Evolutionary conservation across 2,329 filamentous ascomycete genomes (phyloP).

Genomic region (Pochonia chlamydosporia): DNA sequence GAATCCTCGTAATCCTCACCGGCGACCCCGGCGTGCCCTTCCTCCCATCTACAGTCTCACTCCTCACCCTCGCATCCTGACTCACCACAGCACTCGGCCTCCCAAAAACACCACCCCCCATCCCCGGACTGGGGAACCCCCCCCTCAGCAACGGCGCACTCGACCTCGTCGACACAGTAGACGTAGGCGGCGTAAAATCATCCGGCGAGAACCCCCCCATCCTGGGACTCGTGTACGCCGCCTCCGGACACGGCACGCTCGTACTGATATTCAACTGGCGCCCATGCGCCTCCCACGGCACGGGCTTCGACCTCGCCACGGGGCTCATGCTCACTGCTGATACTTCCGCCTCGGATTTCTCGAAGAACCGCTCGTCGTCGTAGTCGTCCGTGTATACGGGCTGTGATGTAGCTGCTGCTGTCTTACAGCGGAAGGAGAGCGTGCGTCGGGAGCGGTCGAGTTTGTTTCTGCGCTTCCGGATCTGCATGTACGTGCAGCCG

Average conservation of each 20-base stretch:
- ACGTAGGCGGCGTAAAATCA: conserved; percentile 23
- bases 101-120: too few species aligned
- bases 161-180: conserved; percentile 27
- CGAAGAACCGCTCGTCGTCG: conserved; percentile 6
- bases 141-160: conserved; percentile 26
- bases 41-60: too few species aligned
- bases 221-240: background rate
- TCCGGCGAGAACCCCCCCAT: conserved; percentile 12
- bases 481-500: conserved; percentile 37
- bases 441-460: conserved; percentile 26
- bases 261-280: conserved; percentile 12
- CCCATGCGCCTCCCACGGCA: conserved; percentile 1
- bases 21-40: conserved; percentile 23
- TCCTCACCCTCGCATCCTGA: too few species aligned
- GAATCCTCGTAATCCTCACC: conserved; percentile 28
- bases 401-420: conserved; percentile 12
- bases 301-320: conserved; percentile 1
- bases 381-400: background rate
- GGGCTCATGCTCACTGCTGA: background rate
- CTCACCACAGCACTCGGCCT: too few species aligned
- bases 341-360: conserved; percentile 1
- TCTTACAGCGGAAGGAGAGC: conserved; percentile 47
- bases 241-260: conserved; percentile 11
- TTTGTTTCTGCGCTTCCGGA: conserved; percentile 38
- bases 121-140: background rate